A percentile compares a stretch with the other conserved stretches of the same genome.
Conservation (phyloP, 257 asterid species). For the Ballota nigra region DNA sequence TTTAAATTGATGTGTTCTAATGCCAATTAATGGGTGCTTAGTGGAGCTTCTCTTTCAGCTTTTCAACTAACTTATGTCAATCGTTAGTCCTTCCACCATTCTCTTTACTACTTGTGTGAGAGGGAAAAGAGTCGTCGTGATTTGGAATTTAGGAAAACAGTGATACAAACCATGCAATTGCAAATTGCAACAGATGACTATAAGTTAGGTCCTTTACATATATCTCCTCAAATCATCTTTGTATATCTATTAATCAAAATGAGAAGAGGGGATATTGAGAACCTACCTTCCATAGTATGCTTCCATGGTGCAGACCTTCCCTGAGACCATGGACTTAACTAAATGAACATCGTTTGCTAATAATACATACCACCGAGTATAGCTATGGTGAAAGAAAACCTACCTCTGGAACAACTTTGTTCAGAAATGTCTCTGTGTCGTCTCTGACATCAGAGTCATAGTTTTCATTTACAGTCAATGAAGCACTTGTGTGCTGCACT, state of each 20-base stretch:
- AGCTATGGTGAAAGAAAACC: constrained; percentile 21
- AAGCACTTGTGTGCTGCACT: constrained; percentile 99
- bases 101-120: too few relatives aligned
- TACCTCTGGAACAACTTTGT: constrained; percentile 90
- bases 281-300: constrained; percentile 84
- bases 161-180: too few relatives aligned
- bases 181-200: too few relatives aligned
- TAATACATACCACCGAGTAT: constrained; percentile 10
- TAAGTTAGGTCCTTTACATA: too few relatives aligned
- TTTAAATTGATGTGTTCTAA: too few relatives aligned
- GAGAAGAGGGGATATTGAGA: not conserved
- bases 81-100: too few relatives aligned
- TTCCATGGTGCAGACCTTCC: constrained; percentile 92
- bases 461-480: constrained; percentile 92
- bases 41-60: too few relatives aligned
- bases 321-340: constrained; percentile 43
- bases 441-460: constrained; percentile 92
- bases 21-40: too few relatives aligned
- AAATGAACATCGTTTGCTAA: constrained; percentile 23
- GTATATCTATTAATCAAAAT: not conserved
- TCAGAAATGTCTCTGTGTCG: constrained; percentile 90
- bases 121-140: too few relatives aligned
- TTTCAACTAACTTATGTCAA: too few relatives aligned
- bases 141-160: too few relatives aligned
- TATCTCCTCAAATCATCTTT: too few relatives aligned